Evolutionary conservation across 352 stramenopile genomes (phyloP), one percentile per base, ranked within the genome.

Genomic region (Phytopythium litorale): DNA sequence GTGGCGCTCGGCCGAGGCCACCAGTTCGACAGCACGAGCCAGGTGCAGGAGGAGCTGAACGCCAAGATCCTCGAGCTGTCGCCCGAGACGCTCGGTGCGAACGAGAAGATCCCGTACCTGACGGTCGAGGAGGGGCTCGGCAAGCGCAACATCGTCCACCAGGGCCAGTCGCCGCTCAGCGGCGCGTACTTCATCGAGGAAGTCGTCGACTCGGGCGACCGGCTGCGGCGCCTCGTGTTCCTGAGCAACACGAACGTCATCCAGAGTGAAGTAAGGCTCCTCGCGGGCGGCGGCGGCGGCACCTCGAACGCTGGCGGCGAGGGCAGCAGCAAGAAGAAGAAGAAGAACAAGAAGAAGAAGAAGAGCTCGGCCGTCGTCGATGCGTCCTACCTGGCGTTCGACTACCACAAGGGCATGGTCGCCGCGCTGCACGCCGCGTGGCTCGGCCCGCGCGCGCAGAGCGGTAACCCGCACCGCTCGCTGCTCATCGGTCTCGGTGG

Each of bases 341-440:
- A 80, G 30, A 90, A 79, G 33, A 80, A 83, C 55, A 87, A 89
- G 58, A 79, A 77, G 57, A 75, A 75, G 55, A 76, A 75, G 52
- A 79, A 76, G 49, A 57, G 40, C 42, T 19, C 28, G 23, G 56
- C 61, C 2, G 63, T 60, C 13, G 72, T 94, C 28, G 82, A 92
- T 56, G 69, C 71, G 23, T 78, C 67, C 0, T 91, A 85, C 57
- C 55, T 95, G 49, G 73, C 73, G 1, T 94, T 92, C 30, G 80
- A 89, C 21, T 94, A 93, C 63, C 86, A 95, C 62, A 85, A 81
- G 54, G 84, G 79, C 43, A 91, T 95, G 73, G 63, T 89, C 15
- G 80, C 78, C 19, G 74, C 74, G 25, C 66, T 91, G 62, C 76
- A 87, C 30, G 74, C 75, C 11, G 59, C 62, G 18, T 81, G 67